Evolutionary conservation across 2,329 filamentous ascomycete genomes (phyloP), one percentile per base, ranked within the genome.

Genomic region (Aspergillus glaucus): DNA sequence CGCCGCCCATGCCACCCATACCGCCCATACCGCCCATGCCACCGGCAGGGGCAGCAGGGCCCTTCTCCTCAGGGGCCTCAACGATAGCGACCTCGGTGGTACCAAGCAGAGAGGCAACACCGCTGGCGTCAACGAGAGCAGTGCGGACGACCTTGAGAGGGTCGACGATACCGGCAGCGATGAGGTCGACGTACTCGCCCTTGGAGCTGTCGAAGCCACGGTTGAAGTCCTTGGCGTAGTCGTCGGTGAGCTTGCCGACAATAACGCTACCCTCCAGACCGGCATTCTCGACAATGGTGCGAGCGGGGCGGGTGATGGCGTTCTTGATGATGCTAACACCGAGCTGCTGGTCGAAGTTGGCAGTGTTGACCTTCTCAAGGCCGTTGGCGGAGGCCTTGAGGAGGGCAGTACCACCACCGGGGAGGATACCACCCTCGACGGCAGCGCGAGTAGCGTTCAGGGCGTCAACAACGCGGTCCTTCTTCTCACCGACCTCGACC

Each of bases 141-240:
- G 93, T 98, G 65, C 93, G 90, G 67, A 98, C 93, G 62, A 98
- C 93, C 87, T 98, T 98, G 81, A 98, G 87, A 57, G 93, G 93
- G 72, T 98, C 93, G 52, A 98, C 87, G 72, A 98, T 98, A 86
- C 93, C 93, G 60, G 89, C 83, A 55, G 81, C 72, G 67, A 98
- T 96, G 93, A 98, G 97, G 79, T 98, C 92, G 60, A 96, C 90
- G 76, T 95, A 98, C 79, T 97, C 88, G 74, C 92, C 90, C 80
- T 91, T 95, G 70, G 89, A 77, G 76, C 87, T 93, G 81, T 98
- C 89, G 77, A 89, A 98, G 57, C 93, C 93, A 79, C 87, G 93
- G 87, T 96, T 94, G 84, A 98, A 98, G 75, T 98, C 91, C 58
- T 71, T 70, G 69, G 82, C 90, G 69, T 80, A 92, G 77, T 98